These are phyloP conservation scores for Blastocladiella britannica DNA, from an alignment of 192 early-diverging fungal species.

Conservation along the genomic window DNA sequence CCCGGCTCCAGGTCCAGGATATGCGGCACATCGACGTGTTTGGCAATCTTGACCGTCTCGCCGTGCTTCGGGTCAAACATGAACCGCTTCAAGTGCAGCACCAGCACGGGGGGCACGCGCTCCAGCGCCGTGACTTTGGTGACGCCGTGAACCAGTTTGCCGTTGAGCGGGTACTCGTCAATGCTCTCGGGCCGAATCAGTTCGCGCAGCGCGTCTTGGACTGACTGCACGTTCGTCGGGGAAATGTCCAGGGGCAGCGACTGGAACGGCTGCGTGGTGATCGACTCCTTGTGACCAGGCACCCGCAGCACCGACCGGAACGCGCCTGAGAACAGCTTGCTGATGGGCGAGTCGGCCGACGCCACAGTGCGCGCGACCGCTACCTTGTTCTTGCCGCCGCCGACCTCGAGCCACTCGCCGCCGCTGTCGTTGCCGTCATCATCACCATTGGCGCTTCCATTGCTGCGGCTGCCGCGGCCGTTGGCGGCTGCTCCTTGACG, in stretches of 20 bases:
- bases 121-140: conserved; percentile 75
- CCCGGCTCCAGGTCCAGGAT: conserved; percentile 1
- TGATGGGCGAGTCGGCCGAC: conserved; percentile 51
- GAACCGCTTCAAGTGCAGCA: conserved; percentile 88
- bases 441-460: no score
- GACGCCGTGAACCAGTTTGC: conserved; percentile 20
- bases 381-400: conserved; percentile 51
- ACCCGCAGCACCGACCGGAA: conserved; percentile 54
- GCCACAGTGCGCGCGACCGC: conserved; percentile 33
- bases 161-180: conserved; percentile 43
- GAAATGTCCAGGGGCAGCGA: conserved; percentile 71
- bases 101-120: conserved; percentile 63
- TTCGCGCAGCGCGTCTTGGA: conserved; percentile 69
- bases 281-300: conserved; percentile 51
- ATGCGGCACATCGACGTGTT: conserved; percentile 33
- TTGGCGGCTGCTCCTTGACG: conserved; percentile 6
- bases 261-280: conserved; percentile 71
- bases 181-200: conserved; percentile 57
- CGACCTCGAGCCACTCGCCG: conserved; percentile 76
- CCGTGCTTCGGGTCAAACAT: conserved; percentile 49
- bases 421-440: no score
- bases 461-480: conserved; percentile 4
- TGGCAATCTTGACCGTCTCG: conserved; percentile 64
- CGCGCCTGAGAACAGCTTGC: conserved; percentile 65
- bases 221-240: conserved; percentile 42